Evolutionary conservation across 768 basidiomycete species (phyloP).

Genomic region (Leccinum disarticulatum): DNA sequence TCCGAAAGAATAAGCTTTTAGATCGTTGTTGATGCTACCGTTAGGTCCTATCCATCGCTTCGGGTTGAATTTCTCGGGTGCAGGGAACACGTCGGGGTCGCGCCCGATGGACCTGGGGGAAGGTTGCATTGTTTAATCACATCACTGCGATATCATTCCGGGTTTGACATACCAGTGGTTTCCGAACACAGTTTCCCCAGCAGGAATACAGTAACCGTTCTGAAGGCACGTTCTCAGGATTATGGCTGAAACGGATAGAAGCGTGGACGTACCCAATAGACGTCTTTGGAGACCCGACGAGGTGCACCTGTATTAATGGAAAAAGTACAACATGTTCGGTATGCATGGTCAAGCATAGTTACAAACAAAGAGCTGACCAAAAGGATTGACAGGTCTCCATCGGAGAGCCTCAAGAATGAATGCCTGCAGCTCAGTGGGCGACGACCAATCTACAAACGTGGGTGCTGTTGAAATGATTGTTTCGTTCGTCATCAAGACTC

Average conservation of each 20-base stretch:
- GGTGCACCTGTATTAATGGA: conserved; percentile 15
- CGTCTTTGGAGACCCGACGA: conserved; percentile 26
- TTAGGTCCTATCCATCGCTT: conserved; percentile 51
- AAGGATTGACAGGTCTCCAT: conserved; percentile 39
- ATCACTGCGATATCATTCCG: neutral
- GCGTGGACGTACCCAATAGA: conserved; percentile 24
- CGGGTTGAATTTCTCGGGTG: conserved; percentile 52
- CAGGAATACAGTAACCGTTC: conserved; percentile 35
- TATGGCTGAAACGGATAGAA: too few species aligned
- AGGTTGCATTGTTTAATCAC: neutral
- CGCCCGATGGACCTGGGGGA: conserved; percentile 23
- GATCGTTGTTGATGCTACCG: conserved; percentile 46
- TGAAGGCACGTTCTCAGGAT: conserved; percentile 16
- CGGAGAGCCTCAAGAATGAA: conserved; percentile 39
- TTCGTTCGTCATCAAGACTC: neutral
- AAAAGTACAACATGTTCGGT: neutral
- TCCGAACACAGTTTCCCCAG: conserved; percentile 34
- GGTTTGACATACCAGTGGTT: conserved; percentile 26
- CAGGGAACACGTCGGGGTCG: conserved; percentile 27
- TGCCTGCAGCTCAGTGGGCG: conserved; percentile 37
- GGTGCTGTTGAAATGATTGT: conserved; percentile 31
- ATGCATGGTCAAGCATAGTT: neutral
- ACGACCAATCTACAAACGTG: conserved; percentile 34
- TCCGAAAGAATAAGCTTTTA: conserved; percentile 53
- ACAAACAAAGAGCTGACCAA: conserved; percentile 16